A percentile compares a stretch with the other conserved stretches of the same genome.
Conservation (phyloP, 176 grass and related monocot species). For the Avena eriantha region DNA sequence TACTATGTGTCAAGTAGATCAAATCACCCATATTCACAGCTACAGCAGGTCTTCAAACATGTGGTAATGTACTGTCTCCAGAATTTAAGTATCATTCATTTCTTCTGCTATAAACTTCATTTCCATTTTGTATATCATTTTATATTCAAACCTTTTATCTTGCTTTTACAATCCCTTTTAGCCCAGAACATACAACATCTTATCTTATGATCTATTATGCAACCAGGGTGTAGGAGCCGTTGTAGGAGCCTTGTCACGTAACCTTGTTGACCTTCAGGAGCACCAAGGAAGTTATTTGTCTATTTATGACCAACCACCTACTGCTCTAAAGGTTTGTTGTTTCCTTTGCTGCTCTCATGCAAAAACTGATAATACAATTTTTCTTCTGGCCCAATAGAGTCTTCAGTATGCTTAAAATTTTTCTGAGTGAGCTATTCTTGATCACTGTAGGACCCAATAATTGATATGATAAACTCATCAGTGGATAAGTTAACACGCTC, state of each 20-base stretch:
- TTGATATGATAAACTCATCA: conserved; percentile 77
- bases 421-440: conserved; percentile 46
- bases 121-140: conserved; percentile 24
- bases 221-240: conserved; percentile 88
- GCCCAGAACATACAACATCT: neutral
- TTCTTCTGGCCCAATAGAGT: neutral
- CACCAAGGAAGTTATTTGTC: conserved; percentile 83
- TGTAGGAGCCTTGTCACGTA: conserved; percentile 83
- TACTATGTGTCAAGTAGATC: conserved; percentile 95
- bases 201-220: conserved; percentile 45
- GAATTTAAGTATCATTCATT: conserved; percentile 26
- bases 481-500: conserved; percentile 77
- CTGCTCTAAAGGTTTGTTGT: conserved; percentile 68
- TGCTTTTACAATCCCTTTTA: neutral
- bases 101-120: neutral
- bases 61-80: conserved; percentile 72
- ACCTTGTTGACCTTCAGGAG: conserved; percentile 87
- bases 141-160: neutral
- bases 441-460: conserved; percentile 72
- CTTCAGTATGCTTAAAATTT: neutral
- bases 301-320: conserved; percentile 89
- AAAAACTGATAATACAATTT: conserved; percentile 36
- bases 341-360: conserved; percentile 12
- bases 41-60: conserved; percentile 99
- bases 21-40: conserved; percentile 98